These are phyloP conservation scores for Cornus florida DNA, from an alignment of 148 eudicot species.

Conservation along the genomic window DNA sequence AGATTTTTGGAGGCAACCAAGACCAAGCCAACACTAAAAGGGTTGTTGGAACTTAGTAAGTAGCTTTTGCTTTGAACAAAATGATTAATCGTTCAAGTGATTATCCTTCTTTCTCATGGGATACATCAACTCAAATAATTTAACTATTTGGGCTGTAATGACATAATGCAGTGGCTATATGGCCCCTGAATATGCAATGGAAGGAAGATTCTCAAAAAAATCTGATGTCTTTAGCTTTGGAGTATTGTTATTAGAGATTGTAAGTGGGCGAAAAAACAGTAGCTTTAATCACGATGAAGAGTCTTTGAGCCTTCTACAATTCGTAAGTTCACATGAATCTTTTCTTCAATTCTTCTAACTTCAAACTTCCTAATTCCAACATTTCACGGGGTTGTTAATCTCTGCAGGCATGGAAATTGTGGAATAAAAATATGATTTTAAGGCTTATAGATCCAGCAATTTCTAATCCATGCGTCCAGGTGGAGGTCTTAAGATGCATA, in stretches of 20 bases:
- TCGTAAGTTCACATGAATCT: constrained; percentile 19
- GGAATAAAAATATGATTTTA: constrained; percentile 22
- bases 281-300: constrained; percentile 26
- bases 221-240: too few relatives aligned
- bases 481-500: constrained; percentile 11
- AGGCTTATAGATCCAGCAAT: constrained; percentile 26
- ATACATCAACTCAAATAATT: background rate
- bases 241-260: too few relatives aligned
- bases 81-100: background rate
- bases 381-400: background rate
- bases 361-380: too few relatives aligned
- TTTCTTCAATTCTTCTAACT: too few relatives aligned
- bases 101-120: background rate
- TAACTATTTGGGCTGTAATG: background rate
- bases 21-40: too few relatives aligned
- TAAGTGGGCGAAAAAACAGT: constrained; percentile 26
- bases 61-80: background rate
- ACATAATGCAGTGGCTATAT: constrained; percentile 22
- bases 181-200: too few relatives aligned
- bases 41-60: constrained; percentile 75
- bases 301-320: constrained; percentile 18
- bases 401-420: constrained; percentile 31
- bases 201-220: too few relatives aligned
- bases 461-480: background rate
- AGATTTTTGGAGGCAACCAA: too few relatives aligned